phyloP scores from a whole-genome alignment of 108 stramenopile species.

The Epipyxis sp. region DNA sequence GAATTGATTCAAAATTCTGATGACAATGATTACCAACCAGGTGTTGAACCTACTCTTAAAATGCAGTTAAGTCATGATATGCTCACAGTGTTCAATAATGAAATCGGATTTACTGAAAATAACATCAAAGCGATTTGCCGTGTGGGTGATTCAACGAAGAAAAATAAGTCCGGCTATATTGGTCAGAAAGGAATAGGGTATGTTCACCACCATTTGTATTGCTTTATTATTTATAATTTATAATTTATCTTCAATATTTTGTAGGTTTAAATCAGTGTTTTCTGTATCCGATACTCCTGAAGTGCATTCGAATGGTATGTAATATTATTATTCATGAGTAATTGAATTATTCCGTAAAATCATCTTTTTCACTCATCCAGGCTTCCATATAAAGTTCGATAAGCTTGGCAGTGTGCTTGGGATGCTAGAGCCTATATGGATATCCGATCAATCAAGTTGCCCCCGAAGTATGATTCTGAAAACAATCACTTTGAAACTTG shows the following conservation, averaged over 20 bases:
- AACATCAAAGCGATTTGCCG: background rate
- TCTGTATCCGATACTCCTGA: slow-evolving; percentile 5
- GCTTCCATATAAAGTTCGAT: slow-evolving; percentile 2
- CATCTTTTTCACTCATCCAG: background rate
- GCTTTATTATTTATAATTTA: no score
- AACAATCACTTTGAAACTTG: background rate
- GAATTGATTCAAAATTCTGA: slow-evolving; percentile 8
- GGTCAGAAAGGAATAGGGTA: slow-evolving; percentile 20
- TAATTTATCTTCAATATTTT: no score
- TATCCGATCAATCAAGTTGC: no score
- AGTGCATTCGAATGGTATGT: background rate
- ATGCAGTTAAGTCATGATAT: background rate
- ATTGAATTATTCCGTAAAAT: no score
- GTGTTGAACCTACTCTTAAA: background rate
- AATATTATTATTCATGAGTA: background rate
- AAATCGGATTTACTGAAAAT: background rate
- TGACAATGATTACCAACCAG: background rate
- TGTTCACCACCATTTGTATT: no score
- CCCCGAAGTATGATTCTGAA: no score
- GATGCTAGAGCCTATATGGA: slow-evolving; percentile 17
- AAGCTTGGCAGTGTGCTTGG: background rate
- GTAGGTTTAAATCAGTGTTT: slow-evolving; percentile 18
- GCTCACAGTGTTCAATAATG: background rate
- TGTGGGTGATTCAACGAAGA: slow-evolving; percentile 2
- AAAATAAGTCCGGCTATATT: background rate